Percentiles rank a stretch among this genome's conserved stretches.
These are phyloP conservation scores for Biscutella laevigata DNA, from an alignment of 441 rosid genomes.

Conservation along the genomic window DNA sequence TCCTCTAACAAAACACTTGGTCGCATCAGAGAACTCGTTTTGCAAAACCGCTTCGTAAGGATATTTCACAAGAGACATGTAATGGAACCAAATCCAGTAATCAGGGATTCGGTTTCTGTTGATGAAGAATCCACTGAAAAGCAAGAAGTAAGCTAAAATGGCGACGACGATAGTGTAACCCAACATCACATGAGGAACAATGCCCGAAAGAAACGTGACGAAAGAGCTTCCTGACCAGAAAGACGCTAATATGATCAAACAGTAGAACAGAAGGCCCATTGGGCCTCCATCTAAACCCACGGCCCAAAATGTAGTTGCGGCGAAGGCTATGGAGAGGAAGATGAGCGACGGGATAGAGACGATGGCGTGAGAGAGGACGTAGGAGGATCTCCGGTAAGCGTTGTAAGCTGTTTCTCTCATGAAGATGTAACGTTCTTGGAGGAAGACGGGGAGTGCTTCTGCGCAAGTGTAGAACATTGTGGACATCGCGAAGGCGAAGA, in stretches of 20 bases:
- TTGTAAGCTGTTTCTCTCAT: slow-evolving; percentile 79
- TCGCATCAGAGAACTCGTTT: slow-evolving; percentile 50
- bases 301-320: slow-evolving; percentile 55
- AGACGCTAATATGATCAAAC: slow-evolving; percentile 44
- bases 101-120: slow-evolving; percentile 55
- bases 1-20: slow-evolving; percentile 52
- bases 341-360: slow-evolving; percentile 38
- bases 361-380: slow-evolving; percentile 52
- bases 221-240: slow-evolving; percentile 81
- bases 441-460: slow-evolving; percentile 65
- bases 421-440: slow-evolving; percentile 75
- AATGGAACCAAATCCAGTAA: slow-evolving; percentile 85
- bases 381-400: slow-evolving; percentile 65
- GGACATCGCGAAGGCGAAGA: slow-evolving; percentile 77
- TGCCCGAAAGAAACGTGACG: slow-evolving; percentile 69
- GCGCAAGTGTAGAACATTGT: slow-evolving; percentile 82
- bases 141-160: slow-evolving; percentile 35
- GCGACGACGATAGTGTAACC: slow-evolving; percentile 75
- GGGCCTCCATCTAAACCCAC: slow-evolving; percentile 69
- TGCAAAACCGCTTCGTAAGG: slow-evolving; percentile 69
- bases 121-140: slow-evolving; percentile 84
- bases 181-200: slow-evolving; percentile 68
- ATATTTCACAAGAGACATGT: slow-evolving; percentile 61
- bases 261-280: slow-evolving; percentile 57
- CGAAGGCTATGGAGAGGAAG: slow-evolving; percentile 45